These are phyloP conservation scores for Acanthamoeba sp. DNA, from an alignment of 208 protist species.

Conservation along the genomic window DNA sequence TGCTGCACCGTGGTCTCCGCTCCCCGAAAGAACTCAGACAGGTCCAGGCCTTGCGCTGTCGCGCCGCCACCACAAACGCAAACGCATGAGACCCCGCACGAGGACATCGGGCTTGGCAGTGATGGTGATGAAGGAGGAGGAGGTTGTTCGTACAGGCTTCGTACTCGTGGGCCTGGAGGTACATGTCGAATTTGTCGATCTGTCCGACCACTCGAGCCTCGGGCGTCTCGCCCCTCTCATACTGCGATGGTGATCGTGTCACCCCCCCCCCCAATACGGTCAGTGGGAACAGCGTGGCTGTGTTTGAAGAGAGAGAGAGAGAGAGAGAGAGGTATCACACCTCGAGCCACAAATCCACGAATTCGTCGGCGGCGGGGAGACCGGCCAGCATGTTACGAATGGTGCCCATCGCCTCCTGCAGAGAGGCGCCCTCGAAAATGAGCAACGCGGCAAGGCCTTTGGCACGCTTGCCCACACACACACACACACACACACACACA, in stretches of 20 bases:
- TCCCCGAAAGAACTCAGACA: not conserved
- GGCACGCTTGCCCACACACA: too few species aligned
- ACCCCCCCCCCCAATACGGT: too few species aligned
- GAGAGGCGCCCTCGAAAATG: too few species aligned
- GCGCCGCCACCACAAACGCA: not conserved
- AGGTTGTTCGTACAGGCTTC: not conserved
- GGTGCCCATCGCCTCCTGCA: not conserved
- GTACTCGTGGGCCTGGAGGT: slow-evolving; percentile 31
- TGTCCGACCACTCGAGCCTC: not conserved
- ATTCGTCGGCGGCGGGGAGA: not conserved
- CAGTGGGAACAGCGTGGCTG: too few species aligned
- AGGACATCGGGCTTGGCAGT: not conserved
- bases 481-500: too few species aligned
- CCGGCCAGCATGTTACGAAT: not conserved
- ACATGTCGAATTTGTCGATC: slow-evolving; percentile 66
- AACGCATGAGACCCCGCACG: not conserved
- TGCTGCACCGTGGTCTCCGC: not conserved
- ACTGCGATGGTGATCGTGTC: too few species aligned
- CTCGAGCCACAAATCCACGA: not conserved
- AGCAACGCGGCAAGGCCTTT: too few species aligned
- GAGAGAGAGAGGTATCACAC: not conserved
- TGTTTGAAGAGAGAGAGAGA: not conserved
- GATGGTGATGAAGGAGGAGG: too few species aligned
- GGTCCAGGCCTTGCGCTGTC: not conserved
- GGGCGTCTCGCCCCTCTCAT: not conserved